Conservation (phyloP, 169 alveolate genomes). For the Eimeria sp. region DNA sequence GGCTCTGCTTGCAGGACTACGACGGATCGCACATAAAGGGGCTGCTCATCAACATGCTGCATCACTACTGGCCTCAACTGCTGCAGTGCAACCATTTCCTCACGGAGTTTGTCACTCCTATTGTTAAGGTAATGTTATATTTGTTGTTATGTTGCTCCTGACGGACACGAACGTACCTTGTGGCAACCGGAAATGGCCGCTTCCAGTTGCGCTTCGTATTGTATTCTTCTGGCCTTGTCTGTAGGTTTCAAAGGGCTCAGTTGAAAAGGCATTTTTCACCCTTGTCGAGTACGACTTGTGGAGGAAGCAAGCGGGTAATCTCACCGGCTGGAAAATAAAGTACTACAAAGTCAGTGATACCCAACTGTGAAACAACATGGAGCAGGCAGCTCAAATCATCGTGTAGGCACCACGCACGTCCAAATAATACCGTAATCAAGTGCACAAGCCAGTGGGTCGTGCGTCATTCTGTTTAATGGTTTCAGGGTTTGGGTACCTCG, state of each 20-base stretch:
- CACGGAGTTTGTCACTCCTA: conserved; percentile 99
- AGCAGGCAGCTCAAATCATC: not conserved
- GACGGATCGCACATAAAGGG: conserved; percentile 99
- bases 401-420: not conserved
- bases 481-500: conserved; percentile 99
- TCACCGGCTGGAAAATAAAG: conserved; percentile 97
- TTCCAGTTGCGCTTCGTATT: not conserved
- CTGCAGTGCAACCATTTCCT: conserved; percentile 97
- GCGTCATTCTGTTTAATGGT: not conserved
- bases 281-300: conserved; percentile 98
- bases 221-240: not conserved
- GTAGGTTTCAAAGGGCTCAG: conserved; percentile 96
- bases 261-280: conserved; percentile 97
- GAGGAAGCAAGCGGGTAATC: conserved; percentile 93
- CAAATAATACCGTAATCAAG: not conserved
- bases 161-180: not conserved
- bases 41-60: conserved; percentile 98
- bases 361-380: not conserved
- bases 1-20: conserved; percentile 91
- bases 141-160: not conserved
- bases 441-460: not conserved
- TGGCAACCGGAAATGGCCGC: not conserved
- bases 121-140: conserved; percentile 91
- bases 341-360: conserved; percentile 97
- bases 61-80: conserved; percentile 99